phyloP scores from a whole-genome alignment of 2,329 filamentous ascomycete genomes.

The Phyllachora maydis region DNA sequence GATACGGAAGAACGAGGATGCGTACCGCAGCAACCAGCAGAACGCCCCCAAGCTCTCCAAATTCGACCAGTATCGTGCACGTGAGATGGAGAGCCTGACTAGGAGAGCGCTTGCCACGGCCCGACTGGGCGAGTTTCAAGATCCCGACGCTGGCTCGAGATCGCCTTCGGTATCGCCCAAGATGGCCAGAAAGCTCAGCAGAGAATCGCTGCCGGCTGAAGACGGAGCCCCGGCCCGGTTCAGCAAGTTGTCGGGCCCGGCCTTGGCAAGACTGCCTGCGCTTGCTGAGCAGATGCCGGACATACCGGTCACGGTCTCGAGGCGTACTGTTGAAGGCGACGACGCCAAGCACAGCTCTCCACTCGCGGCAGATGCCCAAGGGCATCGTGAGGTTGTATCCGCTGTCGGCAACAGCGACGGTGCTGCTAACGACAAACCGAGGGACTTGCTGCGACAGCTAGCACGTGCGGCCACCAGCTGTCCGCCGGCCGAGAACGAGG shows the following conservation, averaged over 20 bases:
- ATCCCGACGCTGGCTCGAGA: constrained; percentile 20
- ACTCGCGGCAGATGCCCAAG: constrained; percentile 2
- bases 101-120: constrained; percentile 24
- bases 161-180: constrained; percentile 22
- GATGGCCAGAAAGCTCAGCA: constrained; percentile 10
- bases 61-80: constrained; percentile 23
- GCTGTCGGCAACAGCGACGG: constrained; percentile 2
- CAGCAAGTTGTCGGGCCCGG: no score
- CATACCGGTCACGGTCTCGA: no score
- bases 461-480: constrained; percentile 24
- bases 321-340: no score
- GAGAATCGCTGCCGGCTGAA: no score
- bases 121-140: constrained; percentile 29
- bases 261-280: no score
- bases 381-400: constrained; percentile 2
- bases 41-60: constrained; percentile 16
- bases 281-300: no score
- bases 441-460: constrained; percentile 26
- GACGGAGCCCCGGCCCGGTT: no score
- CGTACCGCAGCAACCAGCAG: constrained; percentile 3
- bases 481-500: constrained; percentile 12
- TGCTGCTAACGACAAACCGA: constrained; percentile 16
- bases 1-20: no score
- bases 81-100: constrained; percentile 20
- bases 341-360: no score